Percentiles rank a stretch among this genome's conserved stretches.
phyloP scores from a whole-genome alignment of 495 filamentous ascomycete genomes.

The Astrocystis sublimbata region DNA sequence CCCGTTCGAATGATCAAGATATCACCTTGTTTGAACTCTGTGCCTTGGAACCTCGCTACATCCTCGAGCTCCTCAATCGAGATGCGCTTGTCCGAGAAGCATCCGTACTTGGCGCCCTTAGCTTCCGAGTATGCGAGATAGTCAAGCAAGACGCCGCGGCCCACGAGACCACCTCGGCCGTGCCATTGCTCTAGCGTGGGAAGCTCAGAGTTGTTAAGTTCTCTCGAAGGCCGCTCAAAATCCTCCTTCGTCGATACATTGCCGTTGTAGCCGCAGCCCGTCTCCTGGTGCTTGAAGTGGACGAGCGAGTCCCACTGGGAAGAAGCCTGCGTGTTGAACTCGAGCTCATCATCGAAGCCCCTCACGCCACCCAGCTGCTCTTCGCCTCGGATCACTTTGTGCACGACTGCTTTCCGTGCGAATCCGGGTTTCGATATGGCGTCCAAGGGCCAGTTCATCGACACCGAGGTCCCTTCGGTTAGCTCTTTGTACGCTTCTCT shows the following conservation, averaged over 20 bases:
- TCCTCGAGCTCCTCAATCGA: background rate
- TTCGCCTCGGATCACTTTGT: background rate
- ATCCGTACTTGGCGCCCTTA: background rate
- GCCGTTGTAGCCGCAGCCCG: background rate
- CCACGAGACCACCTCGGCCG: background rate
- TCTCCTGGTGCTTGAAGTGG: background rate
- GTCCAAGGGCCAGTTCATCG: conserved; percentile 1
- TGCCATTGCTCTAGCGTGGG: background rate
- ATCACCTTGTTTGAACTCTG: background rate
- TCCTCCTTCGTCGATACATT: background rate
- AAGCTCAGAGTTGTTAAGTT: background rate
- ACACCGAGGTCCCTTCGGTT: background rate
- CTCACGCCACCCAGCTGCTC: background rate
- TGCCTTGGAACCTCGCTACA: background rate
- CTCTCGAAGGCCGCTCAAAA: background rate
- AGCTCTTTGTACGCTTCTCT: background rate
- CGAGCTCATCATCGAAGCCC: background rate
- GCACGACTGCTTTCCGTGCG: background rate
- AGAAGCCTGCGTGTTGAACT: conserved; percentile 1
- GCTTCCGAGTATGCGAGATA: conserved; percentile 1
- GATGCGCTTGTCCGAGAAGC: background rate
- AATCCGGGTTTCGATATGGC: background rate
- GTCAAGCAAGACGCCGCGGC: background rate
- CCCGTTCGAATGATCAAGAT: background rate
- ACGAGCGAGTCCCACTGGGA: background rate